Percentiles rank a stretch among this genome's conserved stretches.
These are phyloP conservation scores for Corynespora cassiicola DNA, from an alignment of 2,329 filamentous ascomycete species.

Conservation along the genomic window DNA sequence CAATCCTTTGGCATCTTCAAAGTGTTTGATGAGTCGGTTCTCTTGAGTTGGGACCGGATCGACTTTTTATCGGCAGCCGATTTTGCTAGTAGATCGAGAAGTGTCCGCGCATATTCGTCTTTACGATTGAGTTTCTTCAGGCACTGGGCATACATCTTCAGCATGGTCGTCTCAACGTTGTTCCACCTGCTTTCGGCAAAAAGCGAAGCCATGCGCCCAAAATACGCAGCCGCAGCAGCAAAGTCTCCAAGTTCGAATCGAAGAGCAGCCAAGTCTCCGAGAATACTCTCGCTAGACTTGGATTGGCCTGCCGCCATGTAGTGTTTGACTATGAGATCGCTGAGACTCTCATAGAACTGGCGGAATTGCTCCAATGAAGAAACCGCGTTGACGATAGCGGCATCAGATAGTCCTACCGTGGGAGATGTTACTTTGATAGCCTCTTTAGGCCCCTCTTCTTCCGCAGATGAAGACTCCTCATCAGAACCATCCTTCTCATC, in stretches of 20 bases:
- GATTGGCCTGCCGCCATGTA: constrained; percentile 79
- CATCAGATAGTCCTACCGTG: constrained; percentile 37
- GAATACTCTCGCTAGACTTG: constrained; percentile 77
- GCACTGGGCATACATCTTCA: constrained; percentile 85
- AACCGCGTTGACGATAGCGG: constrained; percentile 38
- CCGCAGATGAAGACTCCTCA: constrained; percentile 18
- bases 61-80: constrained; percentile 53
- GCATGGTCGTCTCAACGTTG: constrained; percentile 79
- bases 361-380: constrained; percentile 47
- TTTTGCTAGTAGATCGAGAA: constrained; percentile 77
- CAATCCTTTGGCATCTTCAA: constrained; percentile 29
- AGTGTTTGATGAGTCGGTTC: constrained; percentile 11
- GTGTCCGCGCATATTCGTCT: constrained; percentile 79
- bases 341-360: constrained; percentile 62
- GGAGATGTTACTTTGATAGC: constrained; percentile 9
- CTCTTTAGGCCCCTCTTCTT: constrained; percentile 9
- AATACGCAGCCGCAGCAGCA: constrained; percentile 74
- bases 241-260: constrained; percentile 81
- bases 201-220: constrained; percentile 77
- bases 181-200: constrained; percentile 83
- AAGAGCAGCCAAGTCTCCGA: constrained; percentile 85
- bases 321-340: constrained; percentile 81
- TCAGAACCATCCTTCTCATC: constrained; percentile 26
- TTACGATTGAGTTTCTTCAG: constrained; percentile 76
- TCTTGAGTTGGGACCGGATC: constrained; percentile 27